A percentile compares a stretch with the other conserved stretches of the same genome.
Evolutionary conservation across 2,329 filamentous ascomycete species (phyloP).

Genomic region (Fusarium chuoi): DNA sequence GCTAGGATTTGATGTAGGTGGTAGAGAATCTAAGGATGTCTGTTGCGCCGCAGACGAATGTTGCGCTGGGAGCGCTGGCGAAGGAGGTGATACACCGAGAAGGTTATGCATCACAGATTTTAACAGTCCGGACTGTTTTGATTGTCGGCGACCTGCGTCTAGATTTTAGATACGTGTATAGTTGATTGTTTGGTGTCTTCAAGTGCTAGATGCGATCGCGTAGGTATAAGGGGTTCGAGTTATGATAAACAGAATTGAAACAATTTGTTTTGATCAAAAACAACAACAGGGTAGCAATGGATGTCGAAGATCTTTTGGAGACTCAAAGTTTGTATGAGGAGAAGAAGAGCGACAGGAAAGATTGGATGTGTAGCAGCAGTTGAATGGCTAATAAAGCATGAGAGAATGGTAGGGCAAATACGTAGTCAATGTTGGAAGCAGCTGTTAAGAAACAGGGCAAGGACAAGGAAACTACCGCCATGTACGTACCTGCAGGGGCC

Average conservation of each 20-base stretch:
- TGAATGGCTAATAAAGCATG: conserved; percentile 36
- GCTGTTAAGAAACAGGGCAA: conserved; percentile 35
- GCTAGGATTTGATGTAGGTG: conserved; percentile 29
- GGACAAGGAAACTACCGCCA: conserved; percentile 31
- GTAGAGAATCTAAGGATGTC: conserved; percentile 35
- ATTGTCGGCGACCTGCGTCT: conserved; percentile 51
- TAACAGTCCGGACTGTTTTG: conserved; percentile 55
- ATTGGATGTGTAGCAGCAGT: conserved; percentile 24
- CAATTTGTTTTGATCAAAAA: conserved; percentile 6
- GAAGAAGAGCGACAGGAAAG: conserved; percentile 6
- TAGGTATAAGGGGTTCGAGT: conserved; percentile 5
- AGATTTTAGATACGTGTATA: conserved; percentile 13
- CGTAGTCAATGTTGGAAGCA: conserved; percentile 23
- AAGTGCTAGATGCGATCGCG: conserved; percentile 18
- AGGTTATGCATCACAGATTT: conserved; percentile 60
- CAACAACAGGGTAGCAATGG: conserved; percentile 7
- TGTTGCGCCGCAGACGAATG: conserved; percentile 47
- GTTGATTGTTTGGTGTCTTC: conserved; percentile 9
- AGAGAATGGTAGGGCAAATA: conserved; percentile 27
- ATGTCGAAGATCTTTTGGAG: conserved; percentile 27
- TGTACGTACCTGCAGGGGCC: conserved; percentile 43
- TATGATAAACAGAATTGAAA: not conserved
- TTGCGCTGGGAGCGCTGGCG: conserved; percentile 43
- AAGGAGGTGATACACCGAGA: conserved; percentile 47
- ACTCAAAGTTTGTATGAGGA: conserved; percentile 18